phyloP scores from a whole-genome alignment of 805 yeast species.

The Cyberlindnera euphorbiiphila region DNA sequence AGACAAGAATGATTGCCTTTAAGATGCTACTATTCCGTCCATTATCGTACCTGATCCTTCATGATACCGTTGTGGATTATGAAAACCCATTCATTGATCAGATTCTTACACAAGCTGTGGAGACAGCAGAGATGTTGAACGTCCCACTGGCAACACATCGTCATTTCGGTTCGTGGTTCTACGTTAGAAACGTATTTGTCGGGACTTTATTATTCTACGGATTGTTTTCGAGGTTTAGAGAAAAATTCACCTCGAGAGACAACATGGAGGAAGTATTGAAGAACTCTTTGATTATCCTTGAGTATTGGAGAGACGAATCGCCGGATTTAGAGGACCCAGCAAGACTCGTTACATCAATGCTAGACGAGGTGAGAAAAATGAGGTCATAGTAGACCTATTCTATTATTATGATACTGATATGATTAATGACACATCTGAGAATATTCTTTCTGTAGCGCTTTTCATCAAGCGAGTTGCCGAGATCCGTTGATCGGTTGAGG shows the following conservation, averaged over 20 bases:
- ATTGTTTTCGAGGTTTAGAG: constrained; percentile 14
- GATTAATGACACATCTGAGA: too few relatives aligned
- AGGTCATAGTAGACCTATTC: too few relatives aligned
- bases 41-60: constrained; percentile 17
- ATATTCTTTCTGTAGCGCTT: too few relatives aligned
- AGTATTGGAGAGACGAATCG: constrained; percentile 24
- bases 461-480: too few relatives aligned
- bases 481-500: too few relatives aligned
- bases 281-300: constrained; percentile 11
- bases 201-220: constrained; percentile 9
- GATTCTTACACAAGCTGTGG: constrained; percentile 17
- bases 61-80: constrained; percentile 14
- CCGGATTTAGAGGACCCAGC: constrained; percentile 17
- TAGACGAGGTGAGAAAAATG: constrained; percentile 6
- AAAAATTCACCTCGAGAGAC: constrained; percentile 9
- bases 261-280: constrained; percentile 10
- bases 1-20: constrained; percentile 22
- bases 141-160: constrained; percentile 25
- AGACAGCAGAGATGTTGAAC: constrained; percentile 20
- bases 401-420: too few relatives aligned
- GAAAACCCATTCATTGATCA: constrained; percentile 17
- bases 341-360: constrained; percentile 3
- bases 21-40: constrained; percentile 24
- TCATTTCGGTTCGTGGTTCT: constrained; percentile 28
- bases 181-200: constrained; percentile 17